A percentile compares a stretch with the other conserved stretches of the same genome.
phyloP scores from a whole-genome alignment of 2,329 filamentous ascomycete genomes.

The Penicillium janthinellum region DNA sequence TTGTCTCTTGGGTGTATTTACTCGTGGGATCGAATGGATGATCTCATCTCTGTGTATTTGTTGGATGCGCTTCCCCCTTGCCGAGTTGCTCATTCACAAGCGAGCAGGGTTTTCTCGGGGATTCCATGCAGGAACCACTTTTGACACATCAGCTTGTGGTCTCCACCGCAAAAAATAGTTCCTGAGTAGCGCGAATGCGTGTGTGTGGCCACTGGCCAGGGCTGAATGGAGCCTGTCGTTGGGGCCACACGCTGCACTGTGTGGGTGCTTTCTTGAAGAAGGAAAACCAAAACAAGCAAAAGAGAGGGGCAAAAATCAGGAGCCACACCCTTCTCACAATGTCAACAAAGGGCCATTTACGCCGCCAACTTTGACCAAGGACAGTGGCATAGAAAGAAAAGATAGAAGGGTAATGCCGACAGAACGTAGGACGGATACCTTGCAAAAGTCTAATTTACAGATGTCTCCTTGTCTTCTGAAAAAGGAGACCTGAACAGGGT shows the following conservation, averaged over 20 bases:
- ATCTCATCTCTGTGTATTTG: background rate
- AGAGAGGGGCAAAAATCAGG: slow-evolving; percentile 18
- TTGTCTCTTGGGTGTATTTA: background rate
- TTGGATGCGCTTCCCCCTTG: background rate
- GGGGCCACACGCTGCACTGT: slow-evolving; percentile 32
- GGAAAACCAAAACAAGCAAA: slow-evolving; percentile 43
- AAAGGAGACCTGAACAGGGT: background rate
- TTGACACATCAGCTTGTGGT: slow-evolving; percentile 7
- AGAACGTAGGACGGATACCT: background rate
- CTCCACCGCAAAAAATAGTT: slow-evolving; percentile 18
- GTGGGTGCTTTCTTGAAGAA: slow-evolving; percentile 29
- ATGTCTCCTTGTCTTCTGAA: background rate
- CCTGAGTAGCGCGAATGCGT: slow-evolving; percentile 2
- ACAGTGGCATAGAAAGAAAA: background rate
- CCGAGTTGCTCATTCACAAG: background rate
- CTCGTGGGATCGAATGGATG: background rate
- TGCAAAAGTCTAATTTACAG: background rate
- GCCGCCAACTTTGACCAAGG: background rate
- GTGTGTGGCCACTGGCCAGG: slow-evolving; percentile 27
- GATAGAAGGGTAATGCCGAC: background rate
- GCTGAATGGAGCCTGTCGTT: slow-evolving; percentile 33
- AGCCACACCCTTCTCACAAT: background rate
- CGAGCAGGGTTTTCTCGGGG: background rate
- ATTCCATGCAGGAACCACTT: background rate
- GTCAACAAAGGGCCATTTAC: background rate